A percentile compares a stretch with the other conserved stretches of the same genome.
These are phyloP conservation scores for Fomitopsis pulvina DNA, from an alignment of 768 basidiomycete species.

Conservation along the genomic window DNA sequence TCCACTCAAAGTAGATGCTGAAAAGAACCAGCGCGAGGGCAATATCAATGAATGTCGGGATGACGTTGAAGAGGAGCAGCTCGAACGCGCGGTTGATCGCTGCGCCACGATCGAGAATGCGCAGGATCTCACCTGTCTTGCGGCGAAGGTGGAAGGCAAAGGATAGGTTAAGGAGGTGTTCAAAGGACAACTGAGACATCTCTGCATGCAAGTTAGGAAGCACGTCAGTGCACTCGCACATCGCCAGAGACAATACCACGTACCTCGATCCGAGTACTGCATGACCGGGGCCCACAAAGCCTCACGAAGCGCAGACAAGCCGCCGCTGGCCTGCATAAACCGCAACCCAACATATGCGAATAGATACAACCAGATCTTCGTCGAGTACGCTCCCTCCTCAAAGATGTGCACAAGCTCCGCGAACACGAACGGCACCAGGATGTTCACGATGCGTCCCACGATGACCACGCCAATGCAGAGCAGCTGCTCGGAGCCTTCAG, in stretches of 20 bases:
- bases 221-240: background rate
- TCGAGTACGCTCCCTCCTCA: conserved; percentile 34
- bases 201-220: conserved; percentile 32
- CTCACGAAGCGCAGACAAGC: conserved; percentile 57
- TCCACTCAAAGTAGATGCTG: conserved; percentile 55
- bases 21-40: conserved; percentile 66
- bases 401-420: conserved; percentile 56
- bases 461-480: conserved; percentile 67
- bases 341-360: conserved; percentile 62
- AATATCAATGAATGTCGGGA: conserved; percentile 81
- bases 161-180: conserved; percentile 82
- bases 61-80: conserved; percentile 77
- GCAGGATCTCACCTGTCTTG: conserved; percentile 81
- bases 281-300: conserved; percentile 83
- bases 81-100: conserved; percentile 82
- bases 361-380: conserved; percentile 64
- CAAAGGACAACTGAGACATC: conserved; percentile 82
- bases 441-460: conserved; percentile 71
- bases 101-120: conserved; percentile 76
- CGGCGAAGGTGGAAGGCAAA: conserved; percentile 77
- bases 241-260: conserved; percentile 3
- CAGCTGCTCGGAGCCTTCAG: conserved; percentile 29
- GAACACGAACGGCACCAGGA: conserved; percentile 63
- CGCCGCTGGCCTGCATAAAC: conserved; percentile 72
- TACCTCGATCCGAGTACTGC: conserved; percentile 77